These are phyloP conservation scores for Dictyostelium citrinum DNA, from an alignment of 78 protist species.

Conservation along the genomic window DNA sequence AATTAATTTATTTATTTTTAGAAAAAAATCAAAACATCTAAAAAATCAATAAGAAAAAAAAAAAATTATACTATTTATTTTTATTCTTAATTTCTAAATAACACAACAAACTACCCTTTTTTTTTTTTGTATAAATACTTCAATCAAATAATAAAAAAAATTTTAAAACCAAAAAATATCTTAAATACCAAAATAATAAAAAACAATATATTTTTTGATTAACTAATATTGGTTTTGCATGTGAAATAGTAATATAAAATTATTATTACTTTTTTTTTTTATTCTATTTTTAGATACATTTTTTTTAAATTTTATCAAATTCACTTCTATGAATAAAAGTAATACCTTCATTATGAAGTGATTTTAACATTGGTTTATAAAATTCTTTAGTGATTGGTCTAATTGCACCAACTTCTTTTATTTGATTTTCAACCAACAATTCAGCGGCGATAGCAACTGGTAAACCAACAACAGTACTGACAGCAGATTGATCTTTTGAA, in stretches of 20 bases:
- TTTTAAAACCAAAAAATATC: no score
- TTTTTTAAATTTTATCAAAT: conserved; percentile 35
- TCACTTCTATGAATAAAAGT: conserved; percentile 53
- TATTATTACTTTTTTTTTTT: background rate
- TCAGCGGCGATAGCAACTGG: conserved; percentile 89
- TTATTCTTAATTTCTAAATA: background rate
- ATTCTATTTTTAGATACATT: background rate
- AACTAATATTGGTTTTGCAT: no score
- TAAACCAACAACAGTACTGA: conserved; percentile 86
- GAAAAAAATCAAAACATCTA: background rate
- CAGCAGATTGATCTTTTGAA: conserved; percentile 66
- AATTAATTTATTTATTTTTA: background rate
- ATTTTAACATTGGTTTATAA: conserved; percentile 76
- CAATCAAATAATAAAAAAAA: background rate
- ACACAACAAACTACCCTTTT: background rate
- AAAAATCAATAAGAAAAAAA: no score
- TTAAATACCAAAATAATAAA: background rate
- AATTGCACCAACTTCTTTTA: conserved; percentile 65
- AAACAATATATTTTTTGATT: background rate
- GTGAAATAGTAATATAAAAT: background rate
- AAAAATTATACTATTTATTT: background rate
- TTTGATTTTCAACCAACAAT: conserved; percentile 70
- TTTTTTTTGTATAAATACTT: background rate
- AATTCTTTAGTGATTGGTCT: conserved; percentile 32
- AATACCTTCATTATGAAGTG: conserved; percentile 75